These are phyloP conservation scores for Backusella circina DNA, from an alignment of 192 early-diverging fungal genomes.

Conservation along the genomic window DNA sequence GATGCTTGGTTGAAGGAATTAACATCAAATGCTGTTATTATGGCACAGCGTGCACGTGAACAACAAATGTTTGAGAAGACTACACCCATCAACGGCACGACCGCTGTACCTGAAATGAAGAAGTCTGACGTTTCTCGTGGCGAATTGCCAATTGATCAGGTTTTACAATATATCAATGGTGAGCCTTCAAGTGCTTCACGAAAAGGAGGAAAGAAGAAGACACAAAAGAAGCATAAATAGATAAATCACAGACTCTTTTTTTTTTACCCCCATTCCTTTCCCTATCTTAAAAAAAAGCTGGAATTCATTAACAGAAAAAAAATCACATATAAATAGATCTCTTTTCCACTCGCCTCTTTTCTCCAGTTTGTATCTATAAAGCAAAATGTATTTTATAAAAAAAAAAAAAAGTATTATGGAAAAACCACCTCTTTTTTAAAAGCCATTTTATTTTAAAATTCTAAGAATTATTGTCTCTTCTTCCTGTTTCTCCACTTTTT, in stretches of 20 bases:
- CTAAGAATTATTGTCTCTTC: no score
- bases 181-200: not conserved
- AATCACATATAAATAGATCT: not conserved
- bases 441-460: not conserved
- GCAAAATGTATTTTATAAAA: not conserved
- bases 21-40: constrained; percentile 52
- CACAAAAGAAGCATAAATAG: constrained; percentile 11
- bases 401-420: not conserved
- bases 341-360: not conserved
- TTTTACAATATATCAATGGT: constrained; percentile 66
- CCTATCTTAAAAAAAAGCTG: not conserved
- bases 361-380: not conserved
- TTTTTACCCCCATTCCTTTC: not conserved
- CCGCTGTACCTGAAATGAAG: not conserved
- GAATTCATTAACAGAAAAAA: not conserved
- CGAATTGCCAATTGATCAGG: constrained; percentile 71
- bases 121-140: constrained; percentile 50
- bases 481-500: not conserved
- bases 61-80: constrained; percentile 4
- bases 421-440: not conserved
- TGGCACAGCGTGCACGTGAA: constrained; percentile 24
- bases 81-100: not conserved
- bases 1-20: constrained; percentile 65
- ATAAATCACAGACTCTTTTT: not conserved
- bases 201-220: constrained; percentile 21